These are phyloP conservation scores for Pistacia atlantica DNA, from an alignment of 345 rosid genomes.

Conservation along the genomic window DNA sequence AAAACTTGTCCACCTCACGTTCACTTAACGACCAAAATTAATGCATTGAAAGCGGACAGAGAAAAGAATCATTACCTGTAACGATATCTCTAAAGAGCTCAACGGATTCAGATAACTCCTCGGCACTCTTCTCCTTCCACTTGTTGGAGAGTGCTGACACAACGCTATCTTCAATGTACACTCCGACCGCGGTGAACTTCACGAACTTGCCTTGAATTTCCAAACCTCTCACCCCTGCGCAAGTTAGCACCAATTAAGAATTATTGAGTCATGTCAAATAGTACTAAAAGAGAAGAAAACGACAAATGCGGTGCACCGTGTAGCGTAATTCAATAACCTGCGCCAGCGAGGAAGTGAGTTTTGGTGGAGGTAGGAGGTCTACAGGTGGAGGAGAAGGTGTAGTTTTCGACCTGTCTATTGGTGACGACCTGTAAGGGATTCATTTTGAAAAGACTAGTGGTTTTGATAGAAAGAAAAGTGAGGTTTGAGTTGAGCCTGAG, in stretches of 20 bases:
- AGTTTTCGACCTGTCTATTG: conserved; percentile 47
- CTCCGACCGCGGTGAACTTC: conserved; percentile 78
- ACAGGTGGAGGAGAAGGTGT: conserved; percentile 53
- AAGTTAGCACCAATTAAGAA: conserved; percentile 5
- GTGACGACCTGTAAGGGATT: conserved; percentile 31
- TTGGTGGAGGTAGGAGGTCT: conserved; percentile 69
- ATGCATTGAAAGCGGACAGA: no score
- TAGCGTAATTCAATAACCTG: conserved; percentile 41
- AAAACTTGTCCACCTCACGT: no score
- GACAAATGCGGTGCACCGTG: background rate
- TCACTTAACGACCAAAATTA: no score
- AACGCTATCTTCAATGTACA: conserved; percentile 65
- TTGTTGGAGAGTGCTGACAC: conserved; percentile 54
- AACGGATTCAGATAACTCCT: conserved; percentile 60
- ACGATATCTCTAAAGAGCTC: conserved; percentile 80
- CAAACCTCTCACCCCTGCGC: conserved; percentile 75
- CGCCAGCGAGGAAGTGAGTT: conserved; percentile 80
- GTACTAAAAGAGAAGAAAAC: background rate
- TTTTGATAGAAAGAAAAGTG: no score
- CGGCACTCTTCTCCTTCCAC: conserved; percentile 65
- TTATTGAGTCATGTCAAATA: background rate
- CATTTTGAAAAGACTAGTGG: background rate
- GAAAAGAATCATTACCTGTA: conserved; percentile 47
- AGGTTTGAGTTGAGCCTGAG: no score
- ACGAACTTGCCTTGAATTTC: conserved; percentile 71